Percentiles rank a stretch among this genome's conserved stretches.
Evolutionary conservation across 805 yeast species (phyloP).

Genomic region (Candida ipomoeae): DNA sequence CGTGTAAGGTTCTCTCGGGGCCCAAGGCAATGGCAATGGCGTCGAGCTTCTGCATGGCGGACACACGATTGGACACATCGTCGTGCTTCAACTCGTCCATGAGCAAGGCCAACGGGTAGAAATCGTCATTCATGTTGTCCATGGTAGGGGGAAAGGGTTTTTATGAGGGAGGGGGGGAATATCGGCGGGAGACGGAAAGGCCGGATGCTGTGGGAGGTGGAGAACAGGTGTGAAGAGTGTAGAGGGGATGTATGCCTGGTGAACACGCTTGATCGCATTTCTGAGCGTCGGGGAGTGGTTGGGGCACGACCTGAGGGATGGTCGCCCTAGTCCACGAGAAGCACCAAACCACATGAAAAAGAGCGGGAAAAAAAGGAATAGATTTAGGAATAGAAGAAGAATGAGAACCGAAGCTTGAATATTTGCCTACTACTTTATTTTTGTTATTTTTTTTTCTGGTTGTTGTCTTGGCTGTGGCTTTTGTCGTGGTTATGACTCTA

Average conservation of each 20-base stretch:
- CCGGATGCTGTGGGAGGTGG: constrained; percentile 2
- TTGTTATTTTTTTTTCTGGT: no score
- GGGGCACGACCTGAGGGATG: constrained; percentile 9
- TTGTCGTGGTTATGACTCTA: no score
- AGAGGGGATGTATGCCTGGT: background rate
- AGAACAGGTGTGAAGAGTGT: background rate
- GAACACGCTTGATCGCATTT: constrained; percentile 4
- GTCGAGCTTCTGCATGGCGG: constrained; percentile 90
- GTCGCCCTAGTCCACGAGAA: background rate
- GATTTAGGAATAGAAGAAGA: no score
- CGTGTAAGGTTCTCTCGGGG: constrained; percentile 84
- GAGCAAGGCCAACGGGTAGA: constrained; percentile 90
- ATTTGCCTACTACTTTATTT: no score
- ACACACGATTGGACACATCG: constrained; percentile 88
- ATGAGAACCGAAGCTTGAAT: no score
- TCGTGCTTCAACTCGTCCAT: constrained; percentile 98
- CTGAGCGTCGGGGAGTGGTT: constrained; percentile 12
- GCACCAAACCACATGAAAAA: no score
- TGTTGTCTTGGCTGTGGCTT: no score
- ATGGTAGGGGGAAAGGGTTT: background rate
- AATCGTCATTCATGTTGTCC: constrained; percentile 46
- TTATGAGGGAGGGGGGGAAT: background rate
- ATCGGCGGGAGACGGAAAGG: background rate
- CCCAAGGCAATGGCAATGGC: constrained; percentile 95
- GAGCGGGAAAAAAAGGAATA: no score